Evolutionary conservation across 352 stramenopile species (phyloP).

Genomic region (Globisporangium paddicum): DNA sequence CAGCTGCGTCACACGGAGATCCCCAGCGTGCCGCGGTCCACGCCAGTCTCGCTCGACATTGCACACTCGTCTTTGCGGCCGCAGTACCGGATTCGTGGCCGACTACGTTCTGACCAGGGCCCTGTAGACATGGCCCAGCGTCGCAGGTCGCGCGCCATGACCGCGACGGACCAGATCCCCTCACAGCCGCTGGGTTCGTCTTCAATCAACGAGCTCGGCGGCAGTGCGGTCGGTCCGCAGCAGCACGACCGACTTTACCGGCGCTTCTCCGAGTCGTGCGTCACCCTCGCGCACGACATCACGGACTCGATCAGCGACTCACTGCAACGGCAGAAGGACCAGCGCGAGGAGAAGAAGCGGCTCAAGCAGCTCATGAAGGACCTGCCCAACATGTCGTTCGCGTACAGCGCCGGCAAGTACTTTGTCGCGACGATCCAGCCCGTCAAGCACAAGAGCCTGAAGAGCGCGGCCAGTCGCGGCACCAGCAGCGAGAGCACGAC

Average conservation of each 20-base stretch:
- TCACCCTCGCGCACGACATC: slow-evolving; percentile 29
- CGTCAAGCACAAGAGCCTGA: slow-evolving; percentile 24
- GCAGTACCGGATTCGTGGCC: background rate
- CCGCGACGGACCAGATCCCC: background rate
- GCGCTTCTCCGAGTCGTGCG: slow-evolving; percentile 28
- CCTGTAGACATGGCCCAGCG: background rate
- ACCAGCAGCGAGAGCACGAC: background rate
- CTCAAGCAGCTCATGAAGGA: slow-evolving; percentile 56
- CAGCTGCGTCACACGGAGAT: slow-evolving; percentile 15
- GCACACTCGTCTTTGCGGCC: slow-evolving; percentile 3
- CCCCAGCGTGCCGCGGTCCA: slow-evolving; percentile 4
- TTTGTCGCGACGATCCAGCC: slow-evolving; percentile 51
- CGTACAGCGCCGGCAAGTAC: slow-evolving; percentile 43
- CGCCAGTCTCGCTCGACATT: slow-evolving; percentile 12
- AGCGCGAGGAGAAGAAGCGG: slow-evolving; percentile 41
- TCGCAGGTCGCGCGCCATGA: background rate
- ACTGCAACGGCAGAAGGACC: slow-evolving; percentile 39
- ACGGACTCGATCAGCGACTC: slow-evolving; percentile 23
- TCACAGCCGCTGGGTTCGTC: background rate
- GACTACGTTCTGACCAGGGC: slow-evolving; percentile 9
- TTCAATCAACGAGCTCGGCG: background rate
- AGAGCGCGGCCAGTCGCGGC: background rate
- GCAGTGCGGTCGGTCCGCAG: background rate
- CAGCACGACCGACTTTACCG: slow-evolving; percentile 9
- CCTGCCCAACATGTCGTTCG: slow-evolving; percentile 77